Evolutionary conservation across 2,329 filamentous ascomycete species (phyloP).

Genomic region (Rachicladosporium sp.): DNA sequence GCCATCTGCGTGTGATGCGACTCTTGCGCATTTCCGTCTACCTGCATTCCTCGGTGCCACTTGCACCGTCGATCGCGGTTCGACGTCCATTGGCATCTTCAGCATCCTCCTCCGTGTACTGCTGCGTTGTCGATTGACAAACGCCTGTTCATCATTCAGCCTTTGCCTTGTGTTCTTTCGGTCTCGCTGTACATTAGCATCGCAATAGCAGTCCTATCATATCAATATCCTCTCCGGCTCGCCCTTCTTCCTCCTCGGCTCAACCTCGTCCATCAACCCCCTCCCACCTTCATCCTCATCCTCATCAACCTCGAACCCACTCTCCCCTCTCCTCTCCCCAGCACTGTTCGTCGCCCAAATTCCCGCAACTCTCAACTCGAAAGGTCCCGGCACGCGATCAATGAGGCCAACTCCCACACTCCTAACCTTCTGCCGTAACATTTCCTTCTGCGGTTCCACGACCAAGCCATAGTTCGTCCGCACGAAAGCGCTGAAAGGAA

Average conservation of each 20-base stretch:
- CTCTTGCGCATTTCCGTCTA: too few species aligned
- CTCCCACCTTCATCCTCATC: constrained; percentile 10
- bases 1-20: too few species aligned
- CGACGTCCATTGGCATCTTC: too few species aligned
- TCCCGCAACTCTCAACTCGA: constrained; percentile 71
- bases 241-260: constrained; percentile 19
- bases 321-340: constrained; percentile 23
- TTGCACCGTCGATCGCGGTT: too few species aligned
- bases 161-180: too few species aligned
- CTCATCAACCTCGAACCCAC: constrained; percentile 17
- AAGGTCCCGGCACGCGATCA: constrained; percentile 77
- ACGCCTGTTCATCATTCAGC: too few species aligned
- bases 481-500: constrained; percentile 87
- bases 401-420: constrained; percentile 81
- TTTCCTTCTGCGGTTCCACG: constrained; percentile 82
- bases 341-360: constrained; percentile 80
- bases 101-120: too few species aligned
- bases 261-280: constrained; percentile 21
- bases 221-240: constrained; percentile 26
- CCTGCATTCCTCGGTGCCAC: too few species aligned
- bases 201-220: constrained; percentile 3
- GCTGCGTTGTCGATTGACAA: too few species aligned
- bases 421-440: constrained; percentile 73
- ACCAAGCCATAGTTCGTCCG: constrained; percentile 86
- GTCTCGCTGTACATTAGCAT: too few species aligned